Evolutionary conservation across 495 filamentous ascomycete species (phyloP).

Genomic region (Aspergillus sclerotiicarbonarius): DNA sequence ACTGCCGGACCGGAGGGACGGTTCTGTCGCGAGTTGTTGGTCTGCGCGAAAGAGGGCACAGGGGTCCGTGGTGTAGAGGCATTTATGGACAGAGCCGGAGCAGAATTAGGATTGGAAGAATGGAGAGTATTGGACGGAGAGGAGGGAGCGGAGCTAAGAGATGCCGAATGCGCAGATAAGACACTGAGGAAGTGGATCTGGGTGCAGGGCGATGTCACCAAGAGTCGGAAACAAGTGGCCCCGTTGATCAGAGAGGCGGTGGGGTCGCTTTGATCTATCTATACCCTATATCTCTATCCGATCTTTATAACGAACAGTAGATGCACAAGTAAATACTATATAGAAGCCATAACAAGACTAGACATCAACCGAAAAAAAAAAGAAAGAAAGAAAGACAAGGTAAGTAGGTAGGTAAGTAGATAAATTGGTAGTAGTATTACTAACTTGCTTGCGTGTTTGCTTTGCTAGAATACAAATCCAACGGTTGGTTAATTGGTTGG

Average conservation of each 20-base stretch:
- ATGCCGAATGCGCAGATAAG: conserved; percentile 7
- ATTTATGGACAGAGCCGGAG: conserved; percentile 50
- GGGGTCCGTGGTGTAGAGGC: conserved; percentile 45
- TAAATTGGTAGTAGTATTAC: not conserved
- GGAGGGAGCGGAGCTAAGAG: conserved; percentile 28
- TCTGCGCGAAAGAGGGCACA: conserved; percentile 55
- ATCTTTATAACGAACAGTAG: not conserved
- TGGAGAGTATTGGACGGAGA: conserved; percentile 48
- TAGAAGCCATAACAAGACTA: not conserved
- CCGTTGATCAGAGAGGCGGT: conserved; percentile 73
- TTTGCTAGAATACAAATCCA: not conserved
- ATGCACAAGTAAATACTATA: not conserved
- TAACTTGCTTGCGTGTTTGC: not conserved
- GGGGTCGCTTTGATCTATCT: conserved; percentile 31
- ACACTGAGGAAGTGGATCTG: conserved; percentile 50
- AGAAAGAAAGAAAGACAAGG: too few species aligned
- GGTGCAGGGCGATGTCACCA: conserved; percentile 62
- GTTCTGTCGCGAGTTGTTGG: conserved; percentile 72
- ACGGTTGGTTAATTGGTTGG: not conserved
- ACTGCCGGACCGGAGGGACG: conserved; percentile 23
- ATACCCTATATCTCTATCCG: too few species aligned
- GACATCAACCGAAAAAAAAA: too few species aligned
- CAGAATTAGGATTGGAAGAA: conserved; percentile 54
- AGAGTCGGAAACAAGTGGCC: conserved; percentile 87
- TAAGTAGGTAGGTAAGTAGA: too few species aligned